A percentile compares a stretch with the other conserved stretches of the same genome.
Evolutionary conservation across 169 alveolate genomes (phyloP).

Genomic region (Babesia microti): DNA sequence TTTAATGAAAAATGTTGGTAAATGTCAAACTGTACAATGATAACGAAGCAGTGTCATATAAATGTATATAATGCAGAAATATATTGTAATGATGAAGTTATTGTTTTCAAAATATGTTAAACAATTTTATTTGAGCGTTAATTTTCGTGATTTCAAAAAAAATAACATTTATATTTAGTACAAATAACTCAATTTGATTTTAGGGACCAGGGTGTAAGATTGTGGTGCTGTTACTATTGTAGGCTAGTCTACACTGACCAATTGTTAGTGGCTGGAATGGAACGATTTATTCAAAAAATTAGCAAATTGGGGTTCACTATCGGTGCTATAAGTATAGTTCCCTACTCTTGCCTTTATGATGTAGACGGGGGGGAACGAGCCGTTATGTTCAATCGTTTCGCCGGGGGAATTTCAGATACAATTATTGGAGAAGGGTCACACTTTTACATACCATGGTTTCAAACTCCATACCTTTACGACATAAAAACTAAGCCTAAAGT

Average conservation of each 20-base stretch:
- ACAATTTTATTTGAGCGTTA: background rate
- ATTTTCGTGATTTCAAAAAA: background rate
- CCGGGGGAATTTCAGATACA: constrained; percentile 76
- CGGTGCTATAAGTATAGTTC: constrained; percentile 66
- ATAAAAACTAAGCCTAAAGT: constrained; percentile 82
- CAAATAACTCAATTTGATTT: background rate
- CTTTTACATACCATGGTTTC: constrained; percentile 81
- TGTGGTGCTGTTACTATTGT: too few relatives aligned
- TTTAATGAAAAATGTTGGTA: too few relatives aligned
- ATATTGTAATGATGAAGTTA: background rate
- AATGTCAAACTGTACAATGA: background rate
- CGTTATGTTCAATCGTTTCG: constrained; percentile 84
- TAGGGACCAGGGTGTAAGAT: too few relatives aligned
- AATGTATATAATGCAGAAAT: background rate
- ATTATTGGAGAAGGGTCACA: constrained; percentile 88
- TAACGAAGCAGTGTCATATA: background rate
- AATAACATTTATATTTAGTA: background rate
- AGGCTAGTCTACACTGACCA: too few relatives aligned
- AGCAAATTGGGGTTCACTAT: constrained; percentile 60
- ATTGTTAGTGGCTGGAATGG: constrained; percentile 31
- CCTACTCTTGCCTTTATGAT: constrained; percentile 68
- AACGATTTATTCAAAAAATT: constrained; percentile 48
- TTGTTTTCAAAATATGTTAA: background rate
- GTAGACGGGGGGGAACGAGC: constrained; percentile 93
- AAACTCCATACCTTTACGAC: constrained; percentile 79